A percentile compares a stretch with the other conserved stretches of the same genome.
Evolutionary conservation across 1,284 basidiomycete genomes (phyloP).

Genomic region (Sporisorium reilianum): DNA sequence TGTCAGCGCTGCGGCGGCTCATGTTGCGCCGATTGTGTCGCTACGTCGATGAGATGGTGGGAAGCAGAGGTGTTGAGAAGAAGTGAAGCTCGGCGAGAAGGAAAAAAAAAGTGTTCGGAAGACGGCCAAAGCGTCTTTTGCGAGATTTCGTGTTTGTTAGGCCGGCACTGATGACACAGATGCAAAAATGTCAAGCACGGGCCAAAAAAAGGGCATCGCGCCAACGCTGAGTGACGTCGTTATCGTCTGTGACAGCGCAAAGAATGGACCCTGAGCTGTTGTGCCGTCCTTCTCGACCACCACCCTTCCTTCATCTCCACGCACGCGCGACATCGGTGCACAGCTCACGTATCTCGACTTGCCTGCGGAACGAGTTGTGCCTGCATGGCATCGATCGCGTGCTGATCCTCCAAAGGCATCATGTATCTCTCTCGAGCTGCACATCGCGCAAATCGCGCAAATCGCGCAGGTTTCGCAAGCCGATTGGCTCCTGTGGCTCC

Average conservation of each 20-base stretch:
- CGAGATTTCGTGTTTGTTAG: not conserved
- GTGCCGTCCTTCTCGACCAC: not conserved
- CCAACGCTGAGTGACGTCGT: constrained; percentile 37
- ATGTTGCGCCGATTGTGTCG: constrained; percentile 5
- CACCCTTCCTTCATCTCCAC: not conserved
- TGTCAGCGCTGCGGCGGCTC: constrained; percentile 9
- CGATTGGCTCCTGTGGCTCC: not conserved
- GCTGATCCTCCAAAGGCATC: constrained; percentile 3
- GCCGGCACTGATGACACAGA: no score
- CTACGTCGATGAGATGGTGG: not conserved
- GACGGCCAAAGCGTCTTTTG: constrained; percentile 2
- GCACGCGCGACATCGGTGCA: not conserved
- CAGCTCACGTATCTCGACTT: not conserved
- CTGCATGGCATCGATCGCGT: not conserved
- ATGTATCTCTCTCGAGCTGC: constrained; percentile 29
- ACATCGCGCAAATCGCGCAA: not conserved
- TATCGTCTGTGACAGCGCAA: constrained; percentile 8
- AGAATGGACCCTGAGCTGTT: constrained; percentile 21
- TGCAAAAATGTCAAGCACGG: constrained; percentile 11
- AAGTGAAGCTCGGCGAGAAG: no score
- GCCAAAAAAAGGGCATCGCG: no score
- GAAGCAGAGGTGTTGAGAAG: not conserved
- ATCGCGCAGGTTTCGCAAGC: no score
- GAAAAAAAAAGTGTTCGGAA: constrained; percentile 7
- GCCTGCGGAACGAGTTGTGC: not conserved